A percentile compares a stretch with the other conserved stretches of the same genome.
Evolutionary conservation across 352 stramenopile species (phyloP).

Genomic region (Poterioochromonas sp.): DNA sequence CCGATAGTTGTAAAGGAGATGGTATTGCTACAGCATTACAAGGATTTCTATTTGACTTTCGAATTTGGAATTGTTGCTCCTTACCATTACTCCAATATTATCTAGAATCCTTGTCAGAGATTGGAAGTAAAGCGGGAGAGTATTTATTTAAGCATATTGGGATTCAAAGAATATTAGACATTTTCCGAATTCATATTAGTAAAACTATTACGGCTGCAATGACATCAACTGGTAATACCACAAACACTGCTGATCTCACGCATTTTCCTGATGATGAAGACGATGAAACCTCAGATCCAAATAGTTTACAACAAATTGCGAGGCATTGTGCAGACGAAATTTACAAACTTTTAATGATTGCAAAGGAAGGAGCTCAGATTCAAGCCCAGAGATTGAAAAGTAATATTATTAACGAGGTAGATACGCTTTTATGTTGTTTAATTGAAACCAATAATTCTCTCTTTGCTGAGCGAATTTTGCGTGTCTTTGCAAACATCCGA

Average conservation of each 20-base stretch:
- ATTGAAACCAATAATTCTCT: neutral
- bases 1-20: neutral
- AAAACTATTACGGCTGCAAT: neutral
- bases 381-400: neutral
- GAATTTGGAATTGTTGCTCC: neutral
- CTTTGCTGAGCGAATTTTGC: slow-evolving; percentile 9
- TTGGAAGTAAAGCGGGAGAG: neutral
- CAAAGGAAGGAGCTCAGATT: neutral
- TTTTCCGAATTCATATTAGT: neutral
- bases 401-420: neutral
- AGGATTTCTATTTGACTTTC: slow-evolving; percentile 27
- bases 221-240: no score
- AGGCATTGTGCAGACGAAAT: neutral
- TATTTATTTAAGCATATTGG: neutral
- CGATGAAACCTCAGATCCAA: neutral
- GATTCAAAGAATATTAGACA: slow-evolving; percentile 12
- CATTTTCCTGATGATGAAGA: no score
- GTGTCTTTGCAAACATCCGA: neutral
- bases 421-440: neutral
- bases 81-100: neutral
- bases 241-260: neutral
- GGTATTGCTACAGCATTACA: slow-evolving; percentile 25
- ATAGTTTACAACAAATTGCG: neutral
- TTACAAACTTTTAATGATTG: neutral
- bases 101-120: neutral